Evolutionary conservation across 176 grass and related monocot genomes (phyloP).

Genomic region (Saccharum officinarum): DNA sequence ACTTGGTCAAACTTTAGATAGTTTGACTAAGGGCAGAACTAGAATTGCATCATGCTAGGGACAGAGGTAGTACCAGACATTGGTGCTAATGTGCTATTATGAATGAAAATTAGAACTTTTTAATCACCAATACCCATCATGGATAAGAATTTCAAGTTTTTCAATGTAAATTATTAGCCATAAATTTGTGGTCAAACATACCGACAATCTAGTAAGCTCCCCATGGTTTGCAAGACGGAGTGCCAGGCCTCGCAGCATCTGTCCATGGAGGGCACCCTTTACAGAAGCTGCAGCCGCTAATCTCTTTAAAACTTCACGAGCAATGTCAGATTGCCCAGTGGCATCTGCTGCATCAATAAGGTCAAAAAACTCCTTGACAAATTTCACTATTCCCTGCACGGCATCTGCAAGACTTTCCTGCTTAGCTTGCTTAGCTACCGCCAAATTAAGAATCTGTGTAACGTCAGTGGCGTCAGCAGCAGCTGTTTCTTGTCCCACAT

Average conservation of each 20-base stretch:
- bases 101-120: constrained; percentile 8
- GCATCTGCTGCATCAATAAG: constrained; percentile 99
- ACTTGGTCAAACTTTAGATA: neutral
- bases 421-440: constrained; percentile 88
- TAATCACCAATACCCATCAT: constrained; percentile 7
- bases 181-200: constrained; percentile 45
- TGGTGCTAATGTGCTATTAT: neutral
- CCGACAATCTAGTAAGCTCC: constrained; percentile 92
- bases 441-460: constrained; percentile 94
- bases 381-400: constrained; percentile 97
- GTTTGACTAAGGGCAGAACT: neutral
- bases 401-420: constrained; percentile 97
- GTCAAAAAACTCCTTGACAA: constrained; percentile 95
- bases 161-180: constrained; percentile 20
- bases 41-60: neutral
- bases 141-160: constrained; percentile 8
- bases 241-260: constrained; percentile 83
- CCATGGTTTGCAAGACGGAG: constrained; percentile 98
- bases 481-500: constrained; percentile 85
- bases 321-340: constrained; percentile 91
- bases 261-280: constrained; percentile 91
- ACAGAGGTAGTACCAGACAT: neutral
- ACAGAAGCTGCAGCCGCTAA: constrained; percentile 94
- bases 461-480: constrained; percentile 55
- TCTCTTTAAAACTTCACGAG: constrained; percentile 93